Evolutionary conservation across 148 eudicot genomes (phyloP), one percentile per base, ranked within the genome.

Genomic region (Rhododendron griersonianum): DNA sequence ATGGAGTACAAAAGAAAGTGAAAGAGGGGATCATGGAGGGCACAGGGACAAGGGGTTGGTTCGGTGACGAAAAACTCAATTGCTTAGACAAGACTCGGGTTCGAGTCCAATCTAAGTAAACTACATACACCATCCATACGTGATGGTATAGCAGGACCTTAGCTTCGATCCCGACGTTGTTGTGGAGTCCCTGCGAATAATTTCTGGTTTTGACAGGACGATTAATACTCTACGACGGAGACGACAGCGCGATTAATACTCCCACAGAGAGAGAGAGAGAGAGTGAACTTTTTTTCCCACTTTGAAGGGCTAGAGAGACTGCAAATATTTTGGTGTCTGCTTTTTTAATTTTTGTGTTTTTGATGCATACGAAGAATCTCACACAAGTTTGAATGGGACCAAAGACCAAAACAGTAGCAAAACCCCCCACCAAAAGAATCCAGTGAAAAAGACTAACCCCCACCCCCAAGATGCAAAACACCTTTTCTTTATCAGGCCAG

Each of bases 391-490:
- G 88, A 90, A 89, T 89, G 88, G 88, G 92, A 83, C 88, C 90
- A 86, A 88, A 88, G 91, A 88, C 90, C 87, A 86, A 89, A 90
- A 88, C 87, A 90, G 87, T 86, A 53, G 80, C 89, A 82, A 30
- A 30, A 30, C 30, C 30, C 30, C 30, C 30, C 30, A 30, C 30
- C 30, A 30, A 83, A 86, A 80, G 88, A 90, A 90, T 83, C 85
- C 50, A 81, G 78, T 83, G 92, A 88, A 84, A 88, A 85, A 88
- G 92, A 88, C 92, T 85, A 90, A 88, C 92, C 84, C 45, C 45
- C 45, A 41, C 45, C 7, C 45, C 87, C 87, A 84, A 73, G 81
- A 85, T 90, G 90, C 89, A 83, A 71, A 47, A 47, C 50, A 75
- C 39, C 86, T 88, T 87, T 90, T 51, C 85, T 85, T 87, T 53